Conservation (phyloP, 2,329 filamentous ascomycete genomes). For the Sporothrix luriei region DNA sequence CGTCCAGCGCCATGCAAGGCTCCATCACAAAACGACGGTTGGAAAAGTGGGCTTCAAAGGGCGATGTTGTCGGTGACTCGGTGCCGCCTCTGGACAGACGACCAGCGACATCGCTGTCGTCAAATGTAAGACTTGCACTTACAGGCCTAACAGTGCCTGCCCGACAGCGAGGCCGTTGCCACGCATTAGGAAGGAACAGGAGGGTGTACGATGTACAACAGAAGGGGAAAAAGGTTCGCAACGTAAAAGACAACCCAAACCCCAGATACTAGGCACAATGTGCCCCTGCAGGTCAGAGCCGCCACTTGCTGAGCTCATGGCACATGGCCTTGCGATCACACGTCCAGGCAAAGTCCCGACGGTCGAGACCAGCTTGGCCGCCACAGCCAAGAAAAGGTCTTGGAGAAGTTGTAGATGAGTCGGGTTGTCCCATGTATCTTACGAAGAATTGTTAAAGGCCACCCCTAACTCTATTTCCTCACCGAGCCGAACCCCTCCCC, state of each 20-base stretch:
- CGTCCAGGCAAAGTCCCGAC: neutral
- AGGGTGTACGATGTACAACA: too few relatives aligned
- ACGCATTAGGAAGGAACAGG: too few relatives aligned
- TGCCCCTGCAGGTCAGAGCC: constrained; percentile 8
- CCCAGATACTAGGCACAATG: neutral
- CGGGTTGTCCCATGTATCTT: too few relatives aligned
- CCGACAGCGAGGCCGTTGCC: neutral
- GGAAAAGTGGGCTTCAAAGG: constrained; percentile 1
- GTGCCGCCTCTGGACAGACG: neutral
- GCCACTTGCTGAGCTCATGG: constrained; percentile 8
- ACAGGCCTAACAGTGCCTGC: neutral
- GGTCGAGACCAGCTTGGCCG: neutral
- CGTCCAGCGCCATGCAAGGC: constrained; percentile 6
- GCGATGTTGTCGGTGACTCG: constrained; percentile 2
- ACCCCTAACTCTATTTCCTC: constrained; percentile 26
- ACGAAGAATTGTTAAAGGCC: neutral
- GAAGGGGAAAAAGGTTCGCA: neutral
- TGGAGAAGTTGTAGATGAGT: neutral
- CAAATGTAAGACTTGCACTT: neutral
- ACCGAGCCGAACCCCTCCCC: constrained; percentile 20
- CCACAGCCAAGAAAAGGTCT: neutral
- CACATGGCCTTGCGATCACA: constrained; percentile 4
- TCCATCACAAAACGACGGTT: neutral
- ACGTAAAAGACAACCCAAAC: too few relatives aligned
- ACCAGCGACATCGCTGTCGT: constrained; percentile 14